A percentile compares a stretch with the other conserved stretches of the same genome.
phyloP scores from a whole-genome alignment of 768 basidiomycete species.

The Chalciporus pseudorubinellus region DNA sequence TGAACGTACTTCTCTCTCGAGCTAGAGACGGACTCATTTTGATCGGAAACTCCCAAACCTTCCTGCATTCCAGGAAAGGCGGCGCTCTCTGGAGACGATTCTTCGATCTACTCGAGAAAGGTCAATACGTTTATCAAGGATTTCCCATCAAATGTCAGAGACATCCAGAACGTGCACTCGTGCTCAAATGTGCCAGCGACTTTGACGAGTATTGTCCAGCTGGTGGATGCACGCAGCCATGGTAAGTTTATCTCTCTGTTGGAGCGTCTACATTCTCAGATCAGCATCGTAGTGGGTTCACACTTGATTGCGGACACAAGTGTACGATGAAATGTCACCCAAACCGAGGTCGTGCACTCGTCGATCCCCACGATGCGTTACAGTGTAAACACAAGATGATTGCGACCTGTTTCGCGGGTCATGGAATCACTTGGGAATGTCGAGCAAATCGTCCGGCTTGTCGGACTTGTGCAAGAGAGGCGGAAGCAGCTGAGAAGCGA shows the following conservation, averaged over 20 bases:
- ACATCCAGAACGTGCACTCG: conserved; percentile 41
- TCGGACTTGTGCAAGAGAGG: no score
- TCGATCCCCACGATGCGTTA: conserved; percentile 28
- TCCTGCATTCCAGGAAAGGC: conserved; percentile 28
- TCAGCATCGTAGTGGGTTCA: conserved; percentile 12
- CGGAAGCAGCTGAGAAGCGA: no score
- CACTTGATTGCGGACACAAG: conserved; percentile 33
- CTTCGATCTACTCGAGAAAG: conserved; percentile 11
- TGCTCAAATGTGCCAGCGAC: conserved; percentile 42
- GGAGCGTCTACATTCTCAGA: no score
- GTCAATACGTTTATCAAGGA: conserved; percentile 21
- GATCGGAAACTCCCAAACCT: conserved; percentile 63
- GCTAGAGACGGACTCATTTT: conserved; percentile 63
- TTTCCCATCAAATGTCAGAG: conserved; percentile 56
- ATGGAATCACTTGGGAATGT: conserved; percentile 45
- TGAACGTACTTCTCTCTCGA: conserved; percentile 69
- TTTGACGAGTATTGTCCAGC: conserved; percentile 57
- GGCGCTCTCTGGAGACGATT: conserved; percentile 17
- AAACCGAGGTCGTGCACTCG: conserved; percentile 37
- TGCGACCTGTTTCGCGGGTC: conserved; percentile 41
- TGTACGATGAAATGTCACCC: conserved; percentile 65
- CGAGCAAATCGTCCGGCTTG: no score
- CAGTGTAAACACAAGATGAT: conserved; percentile 38
- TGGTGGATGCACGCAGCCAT: conserved; percentile 58
- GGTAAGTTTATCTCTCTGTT: conserved; percentile 45